Base-by-base conservation (phyloP, 208 protist species). In the Phytomonas francai region DNA sequence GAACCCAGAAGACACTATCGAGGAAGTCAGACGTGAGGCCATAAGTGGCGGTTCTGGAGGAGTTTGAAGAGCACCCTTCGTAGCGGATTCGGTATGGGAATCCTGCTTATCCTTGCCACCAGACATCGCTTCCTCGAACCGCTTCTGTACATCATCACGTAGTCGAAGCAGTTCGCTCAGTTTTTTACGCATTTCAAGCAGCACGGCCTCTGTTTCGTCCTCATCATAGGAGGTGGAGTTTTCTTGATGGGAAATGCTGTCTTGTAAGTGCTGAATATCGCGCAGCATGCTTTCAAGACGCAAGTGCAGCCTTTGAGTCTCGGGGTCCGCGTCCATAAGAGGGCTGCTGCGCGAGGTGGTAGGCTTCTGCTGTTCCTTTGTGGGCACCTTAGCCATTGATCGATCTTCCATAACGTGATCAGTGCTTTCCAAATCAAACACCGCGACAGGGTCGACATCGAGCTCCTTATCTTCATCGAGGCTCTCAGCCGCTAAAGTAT, bases 241-340 rank as follows among this genome's bases (percentile, higher is more conserved):
- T 62, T 88, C 85, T 54, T 85, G 72, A 25, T 49, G 65, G 33
- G 74, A 77, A 61, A 92, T 88, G 67, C 67, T 84, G 51, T 88
- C 82, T 66, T 95, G 87, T 30, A 95, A 74, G 36, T 81, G 72
- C 69, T 89, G 83, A 67, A 95, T 95, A 42, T 86, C 84, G 12
- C 75, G 72, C 25, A 95, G 75, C 78, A 95, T 92, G 32, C 62
- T 66, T 62, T 95, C 82, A 32, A 95, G 77, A 0, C 81, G 85
- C 34, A 69, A 28, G 16, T 76, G 86, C 33, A 95, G 79, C 67
- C 76, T 78, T 22, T 81, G 73, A 27, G 34, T 27, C 57, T 61
- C 60, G n/a, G 27, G 57, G 19, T 81, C 70, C 0, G 30, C 56
- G 66, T 65, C 65, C 12, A 59, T 28, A 25, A 58, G 61, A 14